Conservation (phyloP, 257 asterid species). For the Striga asiatica region DNA sequence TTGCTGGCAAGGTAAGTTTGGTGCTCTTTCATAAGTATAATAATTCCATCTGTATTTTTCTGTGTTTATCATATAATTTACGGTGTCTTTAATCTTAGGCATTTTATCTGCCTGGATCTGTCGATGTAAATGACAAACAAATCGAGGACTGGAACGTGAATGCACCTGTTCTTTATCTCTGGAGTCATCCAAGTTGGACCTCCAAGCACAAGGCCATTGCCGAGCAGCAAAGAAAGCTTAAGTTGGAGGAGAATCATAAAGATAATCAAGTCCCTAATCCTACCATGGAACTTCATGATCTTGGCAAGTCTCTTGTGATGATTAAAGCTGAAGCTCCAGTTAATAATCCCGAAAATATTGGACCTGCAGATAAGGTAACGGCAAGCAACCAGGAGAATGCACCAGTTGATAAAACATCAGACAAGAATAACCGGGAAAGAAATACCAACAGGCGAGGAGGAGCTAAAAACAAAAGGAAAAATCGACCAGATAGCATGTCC, state of each 20-base stretch:
- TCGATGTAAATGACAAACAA: slow-evolving; percentile 56
- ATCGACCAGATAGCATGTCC: slow-evolving; percentile 10
- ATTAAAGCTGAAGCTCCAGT: slow-evolving; percentile 10
- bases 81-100: slow-evolving; percentile 39
- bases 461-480: slow-evolving; percentile 17
- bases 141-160: slow-evolving; percentile 69
- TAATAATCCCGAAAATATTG: slow-evolving; percentile 17
- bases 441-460: slow-evolving; percentile 13
- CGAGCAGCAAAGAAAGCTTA: slow-evolving; percentile 21
- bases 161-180: slow-evolving; percentile 64
- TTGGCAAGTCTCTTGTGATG: slow-evolving; percentile 9
- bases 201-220: slow-evolving; percentile 57
- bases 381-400: slow-evolving; percentile 15
- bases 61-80: neutral
- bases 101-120: slow-evolving; percentile 83
- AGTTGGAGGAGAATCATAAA: slow-evolving; percentile 9
- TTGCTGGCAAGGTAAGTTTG: slow-evolving; percentile 58
- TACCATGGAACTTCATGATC: slow-evolving; percentile 11
- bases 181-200: slow-evolving; percentile 75
- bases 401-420: slow-evolving; percentile 1
- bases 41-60: neutral
- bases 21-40: neutral
- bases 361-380: slow-evolving; percentile 17
- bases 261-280: slow-evolving; percentile 9
- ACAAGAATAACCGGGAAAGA: slow-evolving; percentile 12